These are phyloP conservation scores for Penicillium sp. DNA, from an alignment of 2,329 filamentous ascomycete genomes.

Conservation along the genomic window DNA sequence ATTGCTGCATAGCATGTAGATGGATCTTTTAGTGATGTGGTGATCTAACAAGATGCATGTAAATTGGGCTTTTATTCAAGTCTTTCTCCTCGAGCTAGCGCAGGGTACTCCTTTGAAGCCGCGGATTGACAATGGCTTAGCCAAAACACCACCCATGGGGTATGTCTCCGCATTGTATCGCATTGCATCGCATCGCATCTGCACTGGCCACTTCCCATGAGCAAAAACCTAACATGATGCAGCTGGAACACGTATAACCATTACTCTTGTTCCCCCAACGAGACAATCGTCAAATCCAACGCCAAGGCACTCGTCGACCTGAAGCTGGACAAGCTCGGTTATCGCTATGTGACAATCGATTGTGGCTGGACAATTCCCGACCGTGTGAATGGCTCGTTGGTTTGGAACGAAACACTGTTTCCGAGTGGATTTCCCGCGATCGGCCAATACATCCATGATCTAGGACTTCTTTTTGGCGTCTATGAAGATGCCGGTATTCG, in stretches of 20 bases:
- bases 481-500: slow-evolving; percentile 50
- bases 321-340: slow-evolving; percentile 58
- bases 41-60: neutral
- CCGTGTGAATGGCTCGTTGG: slow-evolving; percentile 44
- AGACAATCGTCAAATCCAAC: slow-evolving; percentile 56
- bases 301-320: slow-evolving; percentile 59
- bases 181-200: neutral
- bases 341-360: slow-evolving; percentile 61
- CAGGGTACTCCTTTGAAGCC: slow-evolving; percentile 3
- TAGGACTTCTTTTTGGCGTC: slow-evolving; percentile 50
- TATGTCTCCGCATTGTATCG: slow-evolving; percentile 6
- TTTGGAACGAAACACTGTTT: slow-evolving; percentile 48
- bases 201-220: too few species aligned
- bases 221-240: slow-evolving; percentile 1
- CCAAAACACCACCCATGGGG: slow-evolving; percentile 37
- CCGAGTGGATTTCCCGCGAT: slow-evolving; percentile 48
- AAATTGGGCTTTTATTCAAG: neutral
- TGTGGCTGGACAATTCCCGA: slow-evolving; percentile 60
- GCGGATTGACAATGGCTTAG: slow-evolving; percentile 27
- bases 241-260: slow-evolving; percentile 66
- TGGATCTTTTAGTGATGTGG: too few species aligned
- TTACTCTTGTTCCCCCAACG: slow-evolving; percentile 56
- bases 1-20: neutral
- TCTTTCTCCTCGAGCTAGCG: neutral
- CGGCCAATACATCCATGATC: slow-evolving; percentile 43